Evolutionary conservation across 2,329 filamentous ascomycete species (phyloP).

Genomic region (Fusarium drepaniforme): DNA sequence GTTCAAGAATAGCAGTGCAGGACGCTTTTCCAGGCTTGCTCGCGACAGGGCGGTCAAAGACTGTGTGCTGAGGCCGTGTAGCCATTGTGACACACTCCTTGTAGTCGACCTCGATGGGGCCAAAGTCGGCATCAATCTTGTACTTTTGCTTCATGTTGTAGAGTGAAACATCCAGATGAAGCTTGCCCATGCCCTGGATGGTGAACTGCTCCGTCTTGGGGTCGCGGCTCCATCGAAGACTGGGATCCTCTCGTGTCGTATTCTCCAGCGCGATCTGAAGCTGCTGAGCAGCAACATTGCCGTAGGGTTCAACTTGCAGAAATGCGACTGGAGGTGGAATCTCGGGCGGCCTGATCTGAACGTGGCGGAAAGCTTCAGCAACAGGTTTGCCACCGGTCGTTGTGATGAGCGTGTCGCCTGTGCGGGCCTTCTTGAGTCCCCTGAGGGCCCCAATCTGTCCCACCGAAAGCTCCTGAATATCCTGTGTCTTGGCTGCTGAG

Average conservation of each 20-base stretch:
- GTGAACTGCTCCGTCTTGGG: constrained; percentile 94
- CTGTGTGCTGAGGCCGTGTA: constrained; percentile 68
- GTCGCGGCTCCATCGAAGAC: constrained; percentile 85
- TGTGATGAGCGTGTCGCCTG: constrained; percentile 90
- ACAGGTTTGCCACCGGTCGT: constrained; percentile 74
- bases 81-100: constrained; percentile 79
- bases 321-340: constrained; percentile 97
- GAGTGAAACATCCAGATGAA: constrained; percentile 93
- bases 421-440: constrained; percentile 90
- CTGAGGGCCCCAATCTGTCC: constrained; percentile 96
- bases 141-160: constrained; percentile 91
- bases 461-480: constrained; percentile 82
- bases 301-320: constrained; percentile 87
- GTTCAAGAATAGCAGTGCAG: constrained; percentile 77
- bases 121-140: constrained; percentile 88
- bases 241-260: constrained; percentile 91
- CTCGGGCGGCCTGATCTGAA: constrained; percentile 89
- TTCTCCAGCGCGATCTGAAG: constrained; percentile 82
- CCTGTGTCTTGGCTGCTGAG: constrained; percentile 88
- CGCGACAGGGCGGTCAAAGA: constrained; percentile 84
- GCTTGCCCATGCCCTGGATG: constrained; percentile 94
- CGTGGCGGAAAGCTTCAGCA: constrained; percentile 74
- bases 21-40: constrained; percentile 83
- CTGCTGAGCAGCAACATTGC: constrained; percentile 82
- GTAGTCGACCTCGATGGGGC: constrained; percentile 94